Evolutionary conservation across 1,284 basidiomycete species (phyloP).

Genomic region (Cutaneotrichosporon sp.): DNA sequence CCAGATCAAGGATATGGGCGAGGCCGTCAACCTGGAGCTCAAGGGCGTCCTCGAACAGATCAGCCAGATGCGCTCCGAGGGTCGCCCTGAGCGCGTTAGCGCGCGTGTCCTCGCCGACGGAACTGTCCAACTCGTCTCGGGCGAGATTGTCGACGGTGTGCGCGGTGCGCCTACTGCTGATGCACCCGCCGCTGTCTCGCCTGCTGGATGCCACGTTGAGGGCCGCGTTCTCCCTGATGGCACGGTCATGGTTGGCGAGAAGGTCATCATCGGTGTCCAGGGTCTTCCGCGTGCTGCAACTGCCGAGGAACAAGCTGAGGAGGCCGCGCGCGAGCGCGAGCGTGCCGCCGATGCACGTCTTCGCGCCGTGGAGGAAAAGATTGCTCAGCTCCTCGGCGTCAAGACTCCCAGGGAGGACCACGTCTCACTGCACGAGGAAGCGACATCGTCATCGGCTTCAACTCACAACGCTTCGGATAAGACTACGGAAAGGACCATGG

Average conservation of each 20-base stretch:
- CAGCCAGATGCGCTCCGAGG: slow-evolving; percentile 38
- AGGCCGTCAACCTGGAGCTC: slow-evolving; percentile 38
- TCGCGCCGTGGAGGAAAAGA: slow-evolving; percentile 30
- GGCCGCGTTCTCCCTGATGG: slow-evolving; percentile 47
- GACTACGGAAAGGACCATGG: slow-evolving; percentile 1
- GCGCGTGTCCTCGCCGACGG: slow-evolving; percentile 46
- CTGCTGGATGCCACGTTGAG: slow-evolving; percentile 33
- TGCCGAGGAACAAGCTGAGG: slow-evolving; percentile 22
- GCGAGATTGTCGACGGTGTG: slow-evolving; percentile 49
- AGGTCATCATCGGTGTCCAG: slow-evolving; percentile 44
- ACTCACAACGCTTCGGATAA: background rate
- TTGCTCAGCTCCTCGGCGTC: background rate
- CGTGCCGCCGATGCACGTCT: slow-evolving; percentile 43
- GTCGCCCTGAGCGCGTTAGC: slow-evolving; percentile 43
- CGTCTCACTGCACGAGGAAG: background rate
- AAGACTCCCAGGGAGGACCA: background rate
- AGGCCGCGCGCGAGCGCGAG: slow-evolving; percentile 34
- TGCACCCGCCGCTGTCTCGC: slow-evolving; percentile 27
- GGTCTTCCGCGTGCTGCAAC: slow-evolving; percentile 35
- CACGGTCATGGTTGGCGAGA: slow-evolving; percentile 47
- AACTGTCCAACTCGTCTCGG: slow-evolving; percentile 45
- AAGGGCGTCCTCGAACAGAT: slow-evolving; percentile 45
- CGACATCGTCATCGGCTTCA: background rate
- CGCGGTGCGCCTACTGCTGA: slow-evolving; percentile 35
- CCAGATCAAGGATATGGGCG: slow-evolving; percentile 42